Evolutionary conservation across 768 basidiomycete genomes (phyloP).

Genomic region (Asterophora lycoperdoides): DNA sequence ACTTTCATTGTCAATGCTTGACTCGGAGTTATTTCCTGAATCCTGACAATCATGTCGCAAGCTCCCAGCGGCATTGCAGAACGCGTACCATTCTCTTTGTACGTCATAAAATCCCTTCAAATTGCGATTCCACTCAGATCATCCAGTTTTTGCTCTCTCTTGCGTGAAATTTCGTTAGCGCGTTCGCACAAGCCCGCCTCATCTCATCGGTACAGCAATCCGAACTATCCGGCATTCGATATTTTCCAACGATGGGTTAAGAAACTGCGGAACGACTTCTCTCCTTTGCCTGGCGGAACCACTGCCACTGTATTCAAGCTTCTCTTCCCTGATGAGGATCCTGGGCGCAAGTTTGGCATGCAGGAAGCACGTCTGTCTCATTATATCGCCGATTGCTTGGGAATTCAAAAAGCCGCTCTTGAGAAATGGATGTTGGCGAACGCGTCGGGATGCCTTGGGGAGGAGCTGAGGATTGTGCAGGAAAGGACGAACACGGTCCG

Average conservation of each 20-base stretch:
- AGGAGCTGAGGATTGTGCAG: slow-evolving; percentile 50
- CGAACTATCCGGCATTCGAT: slow-evolving; percentile 35
- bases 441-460: slow-evolving; percentile 65
- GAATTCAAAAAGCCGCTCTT: slow-evolving; percentile 29
- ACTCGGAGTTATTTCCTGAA: slow-evolving; percentile 1
- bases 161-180: slow-evolving; percentile 41
- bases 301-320: slow-evolving; percentile 63
- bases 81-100: slow-evolving; percentile 28
- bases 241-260: slow-evolving; percentile 43
- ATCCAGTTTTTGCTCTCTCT: slow-evolving; percentile 45
- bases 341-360: slow-evolving; percentile 64
- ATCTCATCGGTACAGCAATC: slow-evolving; percentile 15
- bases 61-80: slow-evolving; percentile 9
- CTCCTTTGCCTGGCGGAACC: slow-evolving; percentile 48
- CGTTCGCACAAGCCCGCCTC: slow-evolving; percentile 24
- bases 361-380: slow-evolving; percentile 59
- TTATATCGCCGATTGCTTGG: slow-evolving; percentile 47
- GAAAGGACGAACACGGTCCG: slow-evolving; percentile 36
- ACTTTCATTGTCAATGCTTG: not conserved
- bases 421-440: slow-evolving; percentile 38
- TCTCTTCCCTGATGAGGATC: slow-evolving; percentile 83
- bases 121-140: slow-evolving; percentile 1
- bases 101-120: slow-evolving; percentile 3
- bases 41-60: slow-evolving; percentile 12
- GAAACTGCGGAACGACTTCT: slow-evolving; percentile 36